Percentiles rank a stretch among this genome's conserved stretches.
These are phyloP conservation scores for Beauveria rudraprayagi DNA, from an alignment of 2,329 filamentous ascomycete species.

Conservation along the genomic window DNA sequence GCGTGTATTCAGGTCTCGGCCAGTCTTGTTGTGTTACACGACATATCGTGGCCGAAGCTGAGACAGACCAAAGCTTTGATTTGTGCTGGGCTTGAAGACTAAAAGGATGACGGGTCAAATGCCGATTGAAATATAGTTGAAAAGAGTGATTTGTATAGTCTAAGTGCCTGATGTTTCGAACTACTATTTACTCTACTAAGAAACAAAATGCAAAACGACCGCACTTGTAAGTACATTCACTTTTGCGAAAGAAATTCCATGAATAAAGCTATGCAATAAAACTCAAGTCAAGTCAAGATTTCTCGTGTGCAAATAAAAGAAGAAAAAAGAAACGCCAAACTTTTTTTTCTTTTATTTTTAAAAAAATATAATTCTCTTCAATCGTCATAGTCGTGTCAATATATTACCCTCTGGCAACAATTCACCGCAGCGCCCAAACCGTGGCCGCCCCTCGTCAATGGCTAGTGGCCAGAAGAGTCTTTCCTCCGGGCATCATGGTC, in stretches of 20 bases:
- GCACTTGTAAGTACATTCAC: background rate
- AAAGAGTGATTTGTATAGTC: background rate
- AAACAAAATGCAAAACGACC: background rate
- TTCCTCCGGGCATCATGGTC: constrained; percentile 21
- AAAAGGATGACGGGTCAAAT: background rate
- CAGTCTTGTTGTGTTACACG: background rate
- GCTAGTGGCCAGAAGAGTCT: constrained; percentile 10
- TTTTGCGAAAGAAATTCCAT: no score
- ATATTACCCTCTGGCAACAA: background rate
- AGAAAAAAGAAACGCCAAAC: background rate
- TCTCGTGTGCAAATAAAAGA: background rate
- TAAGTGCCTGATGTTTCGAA: background rate
- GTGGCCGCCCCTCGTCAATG: background rate
- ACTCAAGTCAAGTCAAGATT: background rate
- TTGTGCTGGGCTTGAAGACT: background rate
- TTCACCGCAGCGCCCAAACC: background rate
- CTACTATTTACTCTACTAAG: background rate
- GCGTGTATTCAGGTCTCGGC: background rate
- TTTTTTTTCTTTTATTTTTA: no score
- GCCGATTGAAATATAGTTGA: no score
- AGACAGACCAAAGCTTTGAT: background rate
- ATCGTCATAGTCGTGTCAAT: background rate
- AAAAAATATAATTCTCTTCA: no score
- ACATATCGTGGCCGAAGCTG: background rate
- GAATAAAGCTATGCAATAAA: no score